Conservation (phyloP, 148 eudicot genomes). For the Rhododendron kiyosumense region DNA sequence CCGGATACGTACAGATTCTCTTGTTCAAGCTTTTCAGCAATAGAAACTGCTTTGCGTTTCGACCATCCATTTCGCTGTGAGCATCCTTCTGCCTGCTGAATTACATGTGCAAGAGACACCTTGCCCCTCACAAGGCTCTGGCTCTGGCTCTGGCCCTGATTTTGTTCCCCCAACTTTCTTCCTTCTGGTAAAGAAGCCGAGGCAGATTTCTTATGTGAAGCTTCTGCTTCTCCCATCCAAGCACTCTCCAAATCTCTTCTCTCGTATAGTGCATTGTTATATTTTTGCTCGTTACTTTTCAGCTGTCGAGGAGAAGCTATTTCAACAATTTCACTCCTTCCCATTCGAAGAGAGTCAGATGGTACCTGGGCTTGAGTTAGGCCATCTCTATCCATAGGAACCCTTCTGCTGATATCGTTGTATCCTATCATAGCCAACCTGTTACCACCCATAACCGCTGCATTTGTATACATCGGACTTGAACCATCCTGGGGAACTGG, state of each 20-base stretch:
- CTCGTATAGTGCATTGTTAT: constrained; percentile 18
- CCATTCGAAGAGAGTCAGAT: constrained; percentile 16
- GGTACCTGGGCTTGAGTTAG: constrained; percentile 6
- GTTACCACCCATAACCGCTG: constrained; percentile 14
- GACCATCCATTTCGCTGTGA: constrained; percentile 73
- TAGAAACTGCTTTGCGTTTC: constrained; percentile 78
- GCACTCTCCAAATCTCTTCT: constrained; percentile 26
- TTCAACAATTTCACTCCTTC: constrained; percentile 75
- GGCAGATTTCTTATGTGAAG: constrained; percentile 22
- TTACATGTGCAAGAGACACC: constrained; percentile 89
- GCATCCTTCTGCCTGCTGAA: constrained; percentile 83
- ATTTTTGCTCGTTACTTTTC: constrained; percentile 22
- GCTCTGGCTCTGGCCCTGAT: constrained; percentile 57
- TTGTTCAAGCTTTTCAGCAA: constrained; percentile 96
- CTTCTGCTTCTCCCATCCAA: constrained; percentile 20
- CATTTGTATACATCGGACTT: constrained; percentile 21
- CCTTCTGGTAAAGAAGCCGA: constrained; percentile 28
- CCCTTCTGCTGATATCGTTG: constrained; percentile 22
- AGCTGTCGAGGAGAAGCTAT: constrained; percentile 39
- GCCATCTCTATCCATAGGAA: constrained; percentile 21
- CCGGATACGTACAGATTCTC: constrained; percentile 73
- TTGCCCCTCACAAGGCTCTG: constrained; percentile 70
- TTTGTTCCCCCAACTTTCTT: constrained; percentile 38
- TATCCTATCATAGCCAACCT: constrained; percentile 19
- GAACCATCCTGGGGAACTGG: constrained; percentile 30